Percentiles rank a stretch among this genome's conserved stretches.
phyloP scores from a whole-genome alignment of 495 filamentous ascomycete species.

The Hyphodiscus hymeniophilus region DNA sequence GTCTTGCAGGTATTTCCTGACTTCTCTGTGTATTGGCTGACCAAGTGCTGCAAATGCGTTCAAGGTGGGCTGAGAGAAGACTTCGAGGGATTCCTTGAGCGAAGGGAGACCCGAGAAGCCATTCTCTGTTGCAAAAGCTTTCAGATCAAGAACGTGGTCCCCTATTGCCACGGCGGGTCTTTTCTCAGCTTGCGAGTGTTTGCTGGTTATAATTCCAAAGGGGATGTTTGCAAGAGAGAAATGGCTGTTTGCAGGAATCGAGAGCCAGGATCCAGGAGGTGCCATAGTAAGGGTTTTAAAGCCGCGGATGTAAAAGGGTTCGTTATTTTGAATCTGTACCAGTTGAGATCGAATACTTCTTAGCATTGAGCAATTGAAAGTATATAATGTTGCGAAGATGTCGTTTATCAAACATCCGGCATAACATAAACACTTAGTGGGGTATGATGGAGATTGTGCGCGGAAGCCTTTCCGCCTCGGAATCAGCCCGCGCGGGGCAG shows the following conservation, averaged over 20 bases:
- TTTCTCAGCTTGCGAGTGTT: slow-evolving; percentile 35
- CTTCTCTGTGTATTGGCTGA: slow-evolving; percentile 57
- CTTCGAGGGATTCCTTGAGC: slow-evolving; percentile 45
- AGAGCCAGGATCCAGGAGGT: slow-evolving; percentile 50
- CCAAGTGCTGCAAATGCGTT: slow-evolving; percentile 81
- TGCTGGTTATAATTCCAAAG: slow-evolving; percentile 75
- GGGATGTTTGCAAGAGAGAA: slow-evolving; percentile 91
- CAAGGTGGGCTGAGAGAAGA: slow-evolving; percentile 63
- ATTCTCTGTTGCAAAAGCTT: slow-evolving; percentile 44
- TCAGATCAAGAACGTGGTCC: slow-evolving; percentile 67
- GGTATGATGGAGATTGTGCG: not conserved
- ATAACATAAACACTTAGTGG: too few relatives aligned
- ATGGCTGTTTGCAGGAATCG: slow-evolving; percentile 52
- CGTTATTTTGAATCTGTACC: not conserved
- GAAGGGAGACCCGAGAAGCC: slow-evolving; percentile 54
- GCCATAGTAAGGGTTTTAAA: slow-evolving; percentile 36
- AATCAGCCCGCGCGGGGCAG: too few relatives aligned
- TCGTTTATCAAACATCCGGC: too few relatives aligned
- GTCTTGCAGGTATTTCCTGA: slow-evolving; percentile 65
- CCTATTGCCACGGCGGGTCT: slow-evolving; percentile 76
- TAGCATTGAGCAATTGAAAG: not conserved
- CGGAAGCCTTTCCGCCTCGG: too few relatives aligned
- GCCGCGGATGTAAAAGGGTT: not conserved
- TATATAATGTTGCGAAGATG: not conserved
- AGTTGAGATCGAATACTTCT: not conserved